A percentile compares a stretch with the other conserved stretches of the same genome.
Conservation (phyloP, 2,329 filamentous ascomycete species). For the Xylaria sp. region DNA sequence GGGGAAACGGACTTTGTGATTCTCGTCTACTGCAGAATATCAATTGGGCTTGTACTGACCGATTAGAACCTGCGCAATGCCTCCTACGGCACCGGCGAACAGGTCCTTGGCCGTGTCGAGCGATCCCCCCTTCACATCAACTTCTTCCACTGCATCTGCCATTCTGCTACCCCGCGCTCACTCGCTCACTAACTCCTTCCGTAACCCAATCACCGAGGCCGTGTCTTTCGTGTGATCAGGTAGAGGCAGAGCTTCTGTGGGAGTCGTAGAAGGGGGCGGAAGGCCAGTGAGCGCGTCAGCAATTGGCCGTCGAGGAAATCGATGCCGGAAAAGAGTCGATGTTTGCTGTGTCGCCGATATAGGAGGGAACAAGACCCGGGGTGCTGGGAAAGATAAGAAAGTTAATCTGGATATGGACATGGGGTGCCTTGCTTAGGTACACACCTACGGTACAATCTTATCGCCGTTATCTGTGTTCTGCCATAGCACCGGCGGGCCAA, state of each 20-base stretch:
- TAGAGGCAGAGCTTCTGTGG: not conserved
- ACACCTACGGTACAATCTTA: not conserved
- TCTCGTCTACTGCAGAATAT: too few species aligned
- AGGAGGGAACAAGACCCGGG: not conserved
- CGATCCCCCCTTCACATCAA: conserved; percentile 51
- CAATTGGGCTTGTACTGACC: conserved; percentile 66
- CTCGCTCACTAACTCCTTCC: conserved; percentile 7
- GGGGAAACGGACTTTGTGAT: too few species aligned
- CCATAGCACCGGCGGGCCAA: not conserved
- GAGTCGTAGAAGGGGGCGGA: not conserved
- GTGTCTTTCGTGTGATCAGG: not conserved
- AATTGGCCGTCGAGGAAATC: conserved; percentile 3
- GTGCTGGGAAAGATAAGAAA: conserved; percentile 2
- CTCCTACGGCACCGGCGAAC: conserved; percentile 88
- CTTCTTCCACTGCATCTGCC: conserved; percentile 49
- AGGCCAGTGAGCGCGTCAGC: conserved; percentile 1
- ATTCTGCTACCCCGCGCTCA: conserved; percentile 42
- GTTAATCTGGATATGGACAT: not conserved
- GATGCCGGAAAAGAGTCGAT: not conserved
- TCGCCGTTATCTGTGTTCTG: not conserved
- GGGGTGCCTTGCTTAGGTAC: not conserved
- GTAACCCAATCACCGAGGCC: conserved; percentile 9
- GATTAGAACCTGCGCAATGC: conserved; percentile 91
- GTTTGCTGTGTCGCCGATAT: conserved; percentile 17
- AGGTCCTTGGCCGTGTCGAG: conserved; percentile 85